phyloP scores from a whole-genome alignment of 306 rosid genomes.

The Cucurbita ficifolia region DNA sequence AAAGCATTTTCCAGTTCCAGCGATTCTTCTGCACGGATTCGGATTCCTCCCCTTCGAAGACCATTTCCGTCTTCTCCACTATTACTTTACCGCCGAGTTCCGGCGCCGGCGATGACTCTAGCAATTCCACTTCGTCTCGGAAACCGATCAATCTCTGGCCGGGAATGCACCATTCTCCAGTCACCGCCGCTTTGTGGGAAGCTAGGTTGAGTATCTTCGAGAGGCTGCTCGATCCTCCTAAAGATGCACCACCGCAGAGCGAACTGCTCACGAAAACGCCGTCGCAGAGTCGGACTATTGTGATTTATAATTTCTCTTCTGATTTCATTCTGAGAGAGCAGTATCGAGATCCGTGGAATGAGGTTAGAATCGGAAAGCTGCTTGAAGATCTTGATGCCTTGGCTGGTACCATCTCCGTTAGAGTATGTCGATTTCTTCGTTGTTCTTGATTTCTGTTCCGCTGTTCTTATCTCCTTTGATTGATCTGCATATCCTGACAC shows the following conservation, averaged over 20 bases:
- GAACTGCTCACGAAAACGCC: constrained; percentile 68
- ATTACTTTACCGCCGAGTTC: constrained; percentile 12
- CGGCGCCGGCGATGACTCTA: constrained; percentile 5
- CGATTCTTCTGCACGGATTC: constrained; percentile 31
- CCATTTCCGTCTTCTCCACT: constrained; percentile 51
- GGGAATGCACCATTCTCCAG: constrained; percentile 94
- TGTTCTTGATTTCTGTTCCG: not conserved
- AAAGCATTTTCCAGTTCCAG: not conserved
- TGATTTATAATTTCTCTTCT: constrained; percentile 58
- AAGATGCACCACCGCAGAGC: constrained; percentile 80
- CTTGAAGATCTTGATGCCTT: constrained; percentile 93
- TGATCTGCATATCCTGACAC: not conserved
- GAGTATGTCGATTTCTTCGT: constrained; percentile 28
- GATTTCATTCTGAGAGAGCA: constrained; percentile 73
- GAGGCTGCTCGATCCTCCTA: constrained; percentile 61
- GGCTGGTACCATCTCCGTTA: constrained; percentile 81
- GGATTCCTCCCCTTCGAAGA: constrained; percentile 29
- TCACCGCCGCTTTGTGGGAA: constrained; percentile 84
- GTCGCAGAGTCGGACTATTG: constrained; percentile 64
- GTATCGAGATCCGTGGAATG: constrained; percentile 92
- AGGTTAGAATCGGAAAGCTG: constrained; percentile 73
- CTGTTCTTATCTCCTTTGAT: not conserved
- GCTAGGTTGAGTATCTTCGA: constrained; percentile 56
- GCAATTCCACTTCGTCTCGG: constrained; percentile 11
- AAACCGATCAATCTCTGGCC: constrained; percentile 78